Conservation (phyloP, 176 grass and related monocot genomes). For the Ampelocalamus luodianensis region DNA sequence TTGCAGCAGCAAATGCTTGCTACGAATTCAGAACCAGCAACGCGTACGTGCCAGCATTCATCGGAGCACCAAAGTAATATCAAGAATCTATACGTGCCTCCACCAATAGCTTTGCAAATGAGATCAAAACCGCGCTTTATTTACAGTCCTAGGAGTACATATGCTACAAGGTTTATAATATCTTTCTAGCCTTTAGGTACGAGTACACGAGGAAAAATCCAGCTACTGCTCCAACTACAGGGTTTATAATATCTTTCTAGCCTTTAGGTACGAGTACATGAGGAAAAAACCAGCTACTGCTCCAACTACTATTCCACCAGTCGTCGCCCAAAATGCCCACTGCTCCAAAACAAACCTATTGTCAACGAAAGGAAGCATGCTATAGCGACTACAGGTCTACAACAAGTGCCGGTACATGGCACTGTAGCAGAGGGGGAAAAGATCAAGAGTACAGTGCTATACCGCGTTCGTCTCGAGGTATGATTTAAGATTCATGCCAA, state of each 20-base stretch:
- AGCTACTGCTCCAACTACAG: too few relatives aligned
- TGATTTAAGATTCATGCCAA: conserved; percentile 94
- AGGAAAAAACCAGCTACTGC: conserved; percentile 81
- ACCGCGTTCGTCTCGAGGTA: conserved; percentile 84
- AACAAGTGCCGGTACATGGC: not conserved
- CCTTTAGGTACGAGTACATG: conserved; percentile 80
- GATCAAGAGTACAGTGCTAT: conserved; percentile 37
- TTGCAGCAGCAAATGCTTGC: not conserved
- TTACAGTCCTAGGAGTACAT: conserved; percentile 44
- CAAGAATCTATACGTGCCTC: not conserved
- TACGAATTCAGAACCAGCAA: not conserved
- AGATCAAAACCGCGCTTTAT: conserved; percentile 54
- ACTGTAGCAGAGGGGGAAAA: conserved; percentile 26
- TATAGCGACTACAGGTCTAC: not conserved
- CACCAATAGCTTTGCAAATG: not conserved
- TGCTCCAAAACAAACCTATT: conserved; percentile 56
- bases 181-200: too few relatives aligned
- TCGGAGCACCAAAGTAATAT: conserved; percentile 1
- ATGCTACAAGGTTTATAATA: too few relatives aligned
- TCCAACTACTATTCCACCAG: conserved; percentile 84
- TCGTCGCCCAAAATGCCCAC: conserved; percentile 92
- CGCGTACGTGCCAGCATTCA: not conserved
- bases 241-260: conserved; percentile 79
- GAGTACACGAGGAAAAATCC: too few relatives aligned
- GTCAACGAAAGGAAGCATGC: conserved; percentile 9